A percentile compares a stretch with the other conserved stretches of the same genome.
phyloP scores from a whole-genome alignment of 2,329 filamentous ascomycete species.

The Neonectria magnoliae region DNA sequence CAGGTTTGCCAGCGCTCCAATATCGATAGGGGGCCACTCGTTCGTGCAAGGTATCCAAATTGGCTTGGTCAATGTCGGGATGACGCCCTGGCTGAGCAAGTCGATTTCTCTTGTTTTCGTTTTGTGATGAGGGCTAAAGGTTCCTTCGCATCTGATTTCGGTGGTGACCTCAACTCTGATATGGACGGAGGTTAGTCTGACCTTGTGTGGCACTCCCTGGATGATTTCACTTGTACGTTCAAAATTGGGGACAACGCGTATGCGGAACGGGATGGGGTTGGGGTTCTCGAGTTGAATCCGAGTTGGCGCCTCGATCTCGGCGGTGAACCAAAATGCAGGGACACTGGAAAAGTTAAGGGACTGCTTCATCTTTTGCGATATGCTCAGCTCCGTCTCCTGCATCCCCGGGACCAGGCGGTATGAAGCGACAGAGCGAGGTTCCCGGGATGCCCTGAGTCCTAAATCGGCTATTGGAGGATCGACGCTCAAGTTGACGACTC shows the following conservation, averaged over 20 bases:
- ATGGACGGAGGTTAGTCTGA: constrained; percentile 27
- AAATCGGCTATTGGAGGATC: constrained; percentile 35
- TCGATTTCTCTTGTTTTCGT: not conserved
- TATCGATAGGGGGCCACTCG: not conserved
- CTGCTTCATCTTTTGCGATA: constrained; percentile 47
- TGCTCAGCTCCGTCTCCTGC: constrained; percentile 41
- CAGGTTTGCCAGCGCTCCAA: not conserved
- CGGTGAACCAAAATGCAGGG: constrained; percentile 42
- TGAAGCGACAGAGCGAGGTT: constrained; percentile 14
- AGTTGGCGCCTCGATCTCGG: constrained; percentile 41
- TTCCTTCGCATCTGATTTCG: not conserved
- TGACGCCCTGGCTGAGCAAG: not conserved
- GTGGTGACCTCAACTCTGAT: not conserved
- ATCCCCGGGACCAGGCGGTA: constrained; percentile 47
- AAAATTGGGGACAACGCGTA: constrained; percentile 29
- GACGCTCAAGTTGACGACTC: constrained; percentile 16
- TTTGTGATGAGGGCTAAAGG: not conserved
- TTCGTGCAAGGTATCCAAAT: not conserved
- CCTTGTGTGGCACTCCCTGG: constrained; percentile 16
- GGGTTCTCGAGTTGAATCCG: constrained; percentile 46
- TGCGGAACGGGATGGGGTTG: constrained; percentile 31
- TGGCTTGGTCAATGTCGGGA: not conserved
- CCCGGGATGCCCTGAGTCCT: not conserved
- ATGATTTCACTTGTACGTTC: constrained; percentile 28
- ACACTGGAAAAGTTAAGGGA: constrained; percentile 47